Percentiles rank a stretch among this genome's conserved stretches.
These are phyloP conservation scores for Vicia faba DNA, from an alignment of 306 rosid genomes.

Conservation along the genomic window DNA sequence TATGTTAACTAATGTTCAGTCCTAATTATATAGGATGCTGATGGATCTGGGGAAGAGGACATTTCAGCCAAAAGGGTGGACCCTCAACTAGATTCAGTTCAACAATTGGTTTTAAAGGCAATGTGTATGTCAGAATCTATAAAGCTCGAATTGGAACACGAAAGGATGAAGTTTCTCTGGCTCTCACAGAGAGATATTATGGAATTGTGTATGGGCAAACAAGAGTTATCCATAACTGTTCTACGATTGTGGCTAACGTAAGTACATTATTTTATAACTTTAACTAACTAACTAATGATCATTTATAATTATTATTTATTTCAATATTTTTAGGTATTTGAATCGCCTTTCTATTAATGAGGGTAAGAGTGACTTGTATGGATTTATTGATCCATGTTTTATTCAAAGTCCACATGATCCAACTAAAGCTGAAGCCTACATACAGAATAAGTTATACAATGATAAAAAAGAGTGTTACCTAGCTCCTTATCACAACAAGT, in stretches of 20 bases:
- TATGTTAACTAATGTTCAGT: neutral
- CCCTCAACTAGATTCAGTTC: slow-evolving; percentile 6
- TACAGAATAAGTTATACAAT: neutral
- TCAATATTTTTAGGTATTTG: slow-evolving; percentile 11
- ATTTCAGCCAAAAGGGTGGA: neutral
- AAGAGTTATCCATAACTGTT: slow-evolving; percentile 17
- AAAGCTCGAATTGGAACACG: slow-evolving; percentile 10
- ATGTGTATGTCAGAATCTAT: slow-evolving; percentile 15
- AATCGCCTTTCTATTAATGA: neutral
- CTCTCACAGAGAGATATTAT: slow-evolving; percentile 21
- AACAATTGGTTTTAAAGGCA: slow-evolving; percentile 14
- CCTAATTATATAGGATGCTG: neutral
- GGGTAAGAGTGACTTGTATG: slow-evolving; percentile 12
- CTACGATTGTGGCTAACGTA: slow-evolving; percentile 15
- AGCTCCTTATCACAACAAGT: slow-evolving; percentile 16
- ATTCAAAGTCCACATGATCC: slow-evolving; percentile 20
- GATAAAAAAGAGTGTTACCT: slow-evolving; percentile 12
- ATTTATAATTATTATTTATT: neutral
- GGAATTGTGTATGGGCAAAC: slow-evolving; percentile 19
- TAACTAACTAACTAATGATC: neutral
- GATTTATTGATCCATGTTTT: slow-evolving; percentile 15
- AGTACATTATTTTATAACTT: neutral
- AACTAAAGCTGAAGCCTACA: neutral
- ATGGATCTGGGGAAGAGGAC: neutral
- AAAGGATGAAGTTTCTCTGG: neutral